Percentiles rank a stretch among this genome's conserved stretches.
Evolutionary conservation across 2,329 filamentous ascomycete genomes (phyloP).

Genomic region (Alternaria tenuissima): DNA sequence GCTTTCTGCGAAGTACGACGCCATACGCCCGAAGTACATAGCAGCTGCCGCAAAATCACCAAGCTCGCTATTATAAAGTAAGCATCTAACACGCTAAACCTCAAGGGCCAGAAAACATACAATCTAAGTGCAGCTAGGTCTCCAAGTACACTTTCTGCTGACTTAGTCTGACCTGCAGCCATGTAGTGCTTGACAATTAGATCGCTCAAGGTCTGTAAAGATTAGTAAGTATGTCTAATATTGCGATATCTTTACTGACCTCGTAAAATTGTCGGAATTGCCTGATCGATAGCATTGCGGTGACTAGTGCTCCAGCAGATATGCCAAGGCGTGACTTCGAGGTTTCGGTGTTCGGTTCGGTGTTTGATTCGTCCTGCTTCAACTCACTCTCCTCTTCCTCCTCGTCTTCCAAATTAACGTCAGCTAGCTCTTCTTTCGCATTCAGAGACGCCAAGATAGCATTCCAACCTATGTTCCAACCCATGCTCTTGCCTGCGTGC

Average conservation of each 20-base stretch:
- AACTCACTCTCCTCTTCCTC: conserved; percentile 28
- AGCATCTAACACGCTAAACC: conserved; percentile 4
- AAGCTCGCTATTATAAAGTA: conserved; percentile 57
- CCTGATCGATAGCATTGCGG: conserved; percentile 47
- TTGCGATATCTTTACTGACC: conserved; percentile 24
- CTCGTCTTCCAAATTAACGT: conserved; percentile 48
- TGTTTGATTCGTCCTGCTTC: neutral
- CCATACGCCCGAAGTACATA: conserved; percentile 78
- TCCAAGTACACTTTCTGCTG: conserved; percentile 78
- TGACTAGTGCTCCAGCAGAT: conserved; percentile 39
- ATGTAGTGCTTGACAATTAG: conserved; percentile 83
- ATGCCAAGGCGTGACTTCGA: conserved; percentile 38
- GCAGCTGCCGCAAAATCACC: conserved; percentile 78
- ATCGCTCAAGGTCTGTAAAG: conserved; percentile 81
- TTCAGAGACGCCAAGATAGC: conserved; percentile 40
- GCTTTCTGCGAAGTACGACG: conserved; percentile 74
- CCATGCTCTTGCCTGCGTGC: conserved; percentile 72
- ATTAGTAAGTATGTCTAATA: conserved; percentile 27
- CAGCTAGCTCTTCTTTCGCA: conserved; percentile 42
- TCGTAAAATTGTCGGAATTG: conserved; percentile 54
- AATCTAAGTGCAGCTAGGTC: conserved; percentile 89
- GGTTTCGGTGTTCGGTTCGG: conserved; percentile 6
- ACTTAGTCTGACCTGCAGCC: conserved; percentile 78
- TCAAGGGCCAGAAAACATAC: conserved; percentile 29
- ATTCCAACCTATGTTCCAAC: conserved; percentile 81